Evolutionary conservation across 257 asterid species (phyloP).

Genomic region (Buddleja alternifolia): DNA sequence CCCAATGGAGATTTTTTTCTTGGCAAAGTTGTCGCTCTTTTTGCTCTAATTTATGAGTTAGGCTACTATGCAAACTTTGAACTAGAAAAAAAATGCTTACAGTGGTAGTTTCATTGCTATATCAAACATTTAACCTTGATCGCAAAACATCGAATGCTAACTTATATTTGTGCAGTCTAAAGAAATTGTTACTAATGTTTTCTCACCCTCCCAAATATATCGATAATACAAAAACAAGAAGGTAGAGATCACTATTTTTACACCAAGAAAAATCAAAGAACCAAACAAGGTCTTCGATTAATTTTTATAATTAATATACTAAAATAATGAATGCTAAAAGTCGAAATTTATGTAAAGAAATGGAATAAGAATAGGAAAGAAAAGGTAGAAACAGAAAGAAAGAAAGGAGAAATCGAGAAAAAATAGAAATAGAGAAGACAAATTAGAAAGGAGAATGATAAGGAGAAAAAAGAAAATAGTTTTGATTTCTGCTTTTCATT

Average conservation of each 20-base stretch:
- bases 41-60: constrained; percentile 34
- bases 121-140: constrained; percentile 17
- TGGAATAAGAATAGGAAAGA: too few species aligned
- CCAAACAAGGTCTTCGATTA: too few species aligned
- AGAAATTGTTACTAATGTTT: constrained; percentile 26
- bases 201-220: constrained; percentile 22
- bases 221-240: constrained; percentile 10
- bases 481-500: too few species aligned
- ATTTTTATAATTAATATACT: too few species aligned
- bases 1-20: constrained; percentile 37
- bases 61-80: constrained; percentile 29
- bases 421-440: too few species aligned
- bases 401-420: too few species aligned
- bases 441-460: too few species aligned
- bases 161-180: constrained; percentile 31
- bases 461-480: too few species aligned
- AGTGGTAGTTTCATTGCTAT: constrained; percentile 1
- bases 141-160: constrained; percentile 24
- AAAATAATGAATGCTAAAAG: too few species aligned
- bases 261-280: too few species aligned
- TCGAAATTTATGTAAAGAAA: too few species aligned
- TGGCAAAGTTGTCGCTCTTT: constrained; percentile 32
- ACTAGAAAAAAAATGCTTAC: constrained; percentile 8
- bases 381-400: too few species aligned
- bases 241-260: constrained; percentile 6